These are phyloP conservation scores for Candida takata DNA, from an alignment of 805 yeast genomes.

Conservation along the genomic window DNA sequence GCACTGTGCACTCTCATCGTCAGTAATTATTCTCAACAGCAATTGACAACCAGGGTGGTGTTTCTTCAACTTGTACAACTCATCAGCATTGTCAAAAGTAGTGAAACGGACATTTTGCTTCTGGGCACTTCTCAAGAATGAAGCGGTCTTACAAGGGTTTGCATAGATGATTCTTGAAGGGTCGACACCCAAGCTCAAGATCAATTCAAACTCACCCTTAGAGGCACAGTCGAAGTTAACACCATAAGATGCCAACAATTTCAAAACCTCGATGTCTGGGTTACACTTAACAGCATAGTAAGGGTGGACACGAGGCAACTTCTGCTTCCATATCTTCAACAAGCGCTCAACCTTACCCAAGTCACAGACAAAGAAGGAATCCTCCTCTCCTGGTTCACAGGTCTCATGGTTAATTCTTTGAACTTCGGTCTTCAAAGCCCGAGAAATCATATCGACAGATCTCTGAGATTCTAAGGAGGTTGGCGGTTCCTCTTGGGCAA, in stretches of 20 bases:
- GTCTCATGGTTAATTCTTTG: slow-evolving; percentile 42
- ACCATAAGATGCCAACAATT: slow-evolving; percentile 52
- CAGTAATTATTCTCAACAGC: slow-evolving; percentile 78
- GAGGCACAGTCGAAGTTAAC: slow-evolving; percentile 93
- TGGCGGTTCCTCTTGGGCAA: background rate
- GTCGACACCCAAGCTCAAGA: slow-evolving; percentile 54
- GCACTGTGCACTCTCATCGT: slow-evolving; percentile 83
- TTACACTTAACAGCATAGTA: slow-evolving; percentile 94
- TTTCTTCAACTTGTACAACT: slow-evolving; percentile 63
- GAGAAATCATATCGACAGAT: slow-evolving; percentile 29
- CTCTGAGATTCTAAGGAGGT: slow-evolving; percentile 23
- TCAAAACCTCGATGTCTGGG: slow-evolving; percentile 56
- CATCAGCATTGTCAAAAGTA: slow-evolving; percentile 87
- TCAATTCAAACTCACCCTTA: slow-evolving; percentile 66
- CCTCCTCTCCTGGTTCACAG: slow-evolving; percentile 72
- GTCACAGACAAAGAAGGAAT: slow-evolving; percentile 85
- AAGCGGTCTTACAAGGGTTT: slow-evolving; percentile 87
- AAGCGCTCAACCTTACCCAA: slow-evolving; percentile 63
- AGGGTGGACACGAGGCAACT: slow-evolving; percentile 75
- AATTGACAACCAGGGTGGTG: slow-evolving; percentile 65
- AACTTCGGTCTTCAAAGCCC: slow-evolving; percentile 36
- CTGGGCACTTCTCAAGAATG: slow-evolving; percentile 71
- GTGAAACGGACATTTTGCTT: slow-evolving; percentile 53
- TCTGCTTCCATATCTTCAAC: slow-evolving; percentile 51
- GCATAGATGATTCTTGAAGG: slow-evolving; percentile 78